Percentiles rank a stretch among this genome's conserved stretches.
Evolutionary conservation across 2,329 filamentous ascomycete genomes (phyloP).

Genomic region (Arthrobotrys sinensis): DNA sequence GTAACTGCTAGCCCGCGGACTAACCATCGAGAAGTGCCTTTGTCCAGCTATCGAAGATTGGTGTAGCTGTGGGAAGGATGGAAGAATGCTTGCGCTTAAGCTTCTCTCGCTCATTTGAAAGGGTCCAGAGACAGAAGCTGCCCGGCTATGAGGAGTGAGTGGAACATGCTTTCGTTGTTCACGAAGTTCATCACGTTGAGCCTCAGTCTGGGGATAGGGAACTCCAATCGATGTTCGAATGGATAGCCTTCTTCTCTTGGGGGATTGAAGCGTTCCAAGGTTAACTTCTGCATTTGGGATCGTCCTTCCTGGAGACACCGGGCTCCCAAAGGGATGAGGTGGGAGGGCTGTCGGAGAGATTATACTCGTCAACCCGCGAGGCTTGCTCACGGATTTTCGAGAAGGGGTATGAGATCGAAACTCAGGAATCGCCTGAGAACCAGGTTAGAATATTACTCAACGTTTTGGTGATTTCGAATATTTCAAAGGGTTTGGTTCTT

Average conservation of each 20-base stretch:
- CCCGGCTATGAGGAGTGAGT: slow-evolving; percentile 55
- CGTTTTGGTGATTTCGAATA: background rate
- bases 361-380: slow-evolving; percentile 57
- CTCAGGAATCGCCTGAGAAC: slow-evolving; percentile 63
- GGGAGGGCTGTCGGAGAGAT: slow-evolving; percentile 58
- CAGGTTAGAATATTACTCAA: slow-evolving; percentile 38
- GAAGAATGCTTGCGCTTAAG: slow-evolving; percentile 50
- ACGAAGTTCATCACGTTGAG: slow-evolving; percentile 57
- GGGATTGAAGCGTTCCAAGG: slow-evolving; percentile 48
- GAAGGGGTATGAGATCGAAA: slow-evolving; percentile 63
- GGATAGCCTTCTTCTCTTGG: slow-evolving; percentile 55
- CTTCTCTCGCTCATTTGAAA: slow-evolving; percentile 56
- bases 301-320: slow-evolving; percentile 52
- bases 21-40: slow-evolving; percentile 57
- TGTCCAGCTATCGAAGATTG: slow-evolving; percentile 47
- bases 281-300: slow-evolving; percentile 59
- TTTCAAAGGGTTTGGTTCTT: slow-evolving; percentile 38
- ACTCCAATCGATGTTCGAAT: slow-evolving; percentile 57
- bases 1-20: slow-evolving; percentile 51
- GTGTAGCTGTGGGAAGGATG: slow-evolving; percentile 58
- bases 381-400: slow-evolving; percentile 58
- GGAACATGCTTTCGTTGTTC: slow-evolving; percentile 52
- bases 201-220: slow-evolving; percentile 57
- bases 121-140: slow-evolving; percentile 47
- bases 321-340: slow-evolving; percentile 59